A percentile compares a stretch with the other conserved stretches of the same genome.
These are phyloP conservation scores for Tuctoria greenei DNA, from an alignment of 176 grass and related monocot species.

Conservation along the genomic window DNA sequence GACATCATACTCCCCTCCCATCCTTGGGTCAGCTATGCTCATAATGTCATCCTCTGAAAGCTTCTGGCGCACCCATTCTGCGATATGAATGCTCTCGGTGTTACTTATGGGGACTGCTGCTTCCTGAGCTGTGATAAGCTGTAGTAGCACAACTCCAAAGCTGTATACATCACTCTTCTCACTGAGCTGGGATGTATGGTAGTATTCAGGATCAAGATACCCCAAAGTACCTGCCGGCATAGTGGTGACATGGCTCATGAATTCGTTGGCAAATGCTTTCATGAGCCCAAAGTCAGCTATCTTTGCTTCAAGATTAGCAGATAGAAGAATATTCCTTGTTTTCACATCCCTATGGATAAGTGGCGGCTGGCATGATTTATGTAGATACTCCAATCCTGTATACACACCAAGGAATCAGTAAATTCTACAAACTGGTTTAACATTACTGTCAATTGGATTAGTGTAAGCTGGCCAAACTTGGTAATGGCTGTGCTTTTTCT, in stretches of 20 bases:
- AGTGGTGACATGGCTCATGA: conserved; percentile 45
- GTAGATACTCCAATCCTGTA: conserved; percentile 59
- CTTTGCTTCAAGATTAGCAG: conserved; percentile 37
- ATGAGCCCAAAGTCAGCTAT: conserved; percentile 55
- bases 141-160: conserved; percentile 43
- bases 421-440: neutral
- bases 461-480: neutral
- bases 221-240: conserved; percentile 39
- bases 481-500: neutral
- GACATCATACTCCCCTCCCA: conserved; percentile 28
- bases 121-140: conserved; percentile 32
- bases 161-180: conserved; percentile 49
- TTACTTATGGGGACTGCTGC: neutral
- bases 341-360: conserved; percentile 65
- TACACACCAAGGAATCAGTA: neutral
- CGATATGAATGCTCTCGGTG: conserved; percentile 40
- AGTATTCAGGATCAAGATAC: conserved; percentile 65
- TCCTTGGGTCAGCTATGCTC: conserved; percentile 31
- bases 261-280: conserved; percentile 26
- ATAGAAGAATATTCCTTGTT: conserved; percentile 50
- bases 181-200: conserved; percentile 41
- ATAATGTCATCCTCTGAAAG: conserved; percentile 39
- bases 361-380: conserved; percentile 46
- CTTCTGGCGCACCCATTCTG: conserved; percentile 36
- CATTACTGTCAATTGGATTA: too few species aligned